Percentiles rank a stretch among this genome's conserved stretches.
phyloP scores from a whole-genome alignment of 805 yeast genomes.

The Candida dajiaensis region DNA sequence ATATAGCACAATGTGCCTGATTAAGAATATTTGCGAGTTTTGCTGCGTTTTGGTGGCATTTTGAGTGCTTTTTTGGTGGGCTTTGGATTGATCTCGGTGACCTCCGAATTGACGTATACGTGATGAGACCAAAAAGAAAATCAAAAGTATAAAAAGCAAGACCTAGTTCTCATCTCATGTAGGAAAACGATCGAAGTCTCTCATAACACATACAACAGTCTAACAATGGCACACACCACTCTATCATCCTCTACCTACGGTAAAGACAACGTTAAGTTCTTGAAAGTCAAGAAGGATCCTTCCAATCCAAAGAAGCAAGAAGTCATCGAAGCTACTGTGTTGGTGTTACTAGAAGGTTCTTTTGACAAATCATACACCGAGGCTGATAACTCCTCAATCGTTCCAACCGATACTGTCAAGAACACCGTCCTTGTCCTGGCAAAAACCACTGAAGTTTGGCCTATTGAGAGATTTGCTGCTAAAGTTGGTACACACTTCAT shows the following conservation, averaged over 20 bases:
- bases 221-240: constrained; percentile 20
- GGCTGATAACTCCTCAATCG: constrained; percentile 85
- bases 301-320: constrained; percentile 69
- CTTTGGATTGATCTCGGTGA: neutral
- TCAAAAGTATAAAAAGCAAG: neutral
- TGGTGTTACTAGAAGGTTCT: constrained; percentile 67
- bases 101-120: neutral
- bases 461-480: constrained; percentile 86
- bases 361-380: constrained; percentile 78
- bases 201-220: neutral
- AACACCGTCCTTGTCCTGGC: constrained; percentile 84
- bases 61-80: neutral
- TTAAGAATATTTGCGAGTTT: neutral
- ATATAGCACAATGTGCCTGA: neutral
- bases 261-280: constrained; percentile 86
- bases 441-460: constrained; percentile 78
- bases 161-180: neutral
- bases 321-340: constrained; percentile 79
- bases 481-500: constrained; percentile 79
- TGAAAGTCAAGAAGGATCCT: constrained; percentile 80
- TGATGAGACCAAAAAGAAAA: neutral
- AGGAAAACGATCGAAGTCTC: neutral
- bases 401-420: constrained; percentile 92
- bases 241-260: constrained; percentile 66
- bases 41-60: neutral